phyloP scores from a whole-genome alignment of 805 yeast species.

The Yarrowia sp. region DNA sequence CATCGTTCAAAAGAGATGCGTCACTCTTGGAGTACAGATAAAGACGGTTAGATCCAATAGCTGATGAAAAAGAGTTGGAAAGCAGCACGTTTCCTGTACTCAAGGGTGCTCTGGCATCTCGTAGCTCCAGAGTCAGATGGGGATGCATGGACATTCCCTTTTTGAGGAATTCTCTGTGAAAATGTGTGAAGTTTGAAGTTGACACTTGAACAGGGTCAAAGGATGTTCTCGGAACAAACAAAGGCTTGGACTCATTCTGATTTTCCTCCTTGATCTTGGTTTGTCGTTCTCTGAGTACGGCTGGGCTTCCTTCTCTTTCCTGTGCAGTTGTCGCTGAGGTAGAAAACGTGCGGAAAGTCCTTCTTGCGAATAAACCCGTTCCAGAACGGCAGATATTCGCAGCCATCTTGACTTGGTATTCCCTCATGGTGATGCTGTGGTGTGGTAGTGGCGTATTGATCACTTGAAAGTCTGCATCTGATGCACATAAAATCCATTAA shows the following conservation, averaged over 20 bases:
- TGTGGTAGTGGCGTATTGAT: not conserved
- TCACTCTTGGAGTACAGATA: constrained; percentile 17
- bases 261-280: not conserved
- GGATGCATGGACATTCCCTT: constrained; percentile 41
- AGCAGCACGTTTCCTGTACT: constrained; percentile 78
- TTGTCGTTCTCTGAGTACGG: not conserved
- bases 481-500: not conserved
- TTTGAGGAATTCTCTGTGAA: constrained; percentile 23
- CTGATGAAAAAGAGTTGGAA: constrained; percentile 41
- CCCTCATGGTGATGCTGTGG: not conserved
- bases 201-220: constrained; percentile 5
- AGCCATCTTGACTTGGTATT: not conserved
- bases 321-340: not conserved
- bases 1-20: constrained; percentile 9
- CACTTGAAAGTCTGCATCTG: constrained; percentile 12
- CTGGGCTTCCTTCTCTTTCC: not conserved
- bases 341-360: not conserved
- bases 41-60: constrained; percentile 13
- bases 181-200: constrained; percentile 20
- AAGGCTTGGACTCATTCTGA: not conserved
- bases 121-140: constrained; percentile 77
- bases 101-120: constrained; percentile 89
- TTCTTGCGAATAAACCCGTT: not conserved
- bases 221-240: not conserved
- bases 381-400: not conserved